These are phyloP conservation scores for Russula earlei DNA, from an alignment of 768 basidiomycete species.

Conservation along the genomic window DNA sequence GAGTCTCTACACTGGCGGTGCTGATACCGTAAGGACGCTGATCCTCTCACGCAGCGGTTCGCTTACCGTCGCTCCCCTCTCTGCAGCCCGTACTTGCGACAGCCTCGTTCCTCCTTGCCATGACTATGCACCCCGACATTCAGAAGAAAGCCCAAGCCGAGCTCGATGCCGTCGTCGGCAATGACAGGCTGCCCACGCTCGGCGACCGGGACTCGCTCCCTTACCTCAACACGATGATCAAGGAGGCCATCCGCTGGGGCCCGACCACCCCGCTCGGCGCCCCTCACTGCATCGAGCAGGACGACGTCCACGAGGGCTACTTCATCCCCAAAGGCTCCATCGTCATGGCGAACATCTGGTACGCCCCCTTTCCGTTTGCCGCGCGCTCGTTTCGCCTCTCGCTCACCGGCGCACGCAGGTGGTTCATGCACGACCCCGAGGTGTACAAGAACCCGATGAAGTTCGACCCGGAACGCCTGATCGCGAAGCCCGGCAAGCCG, in stretches of 20 bases:
- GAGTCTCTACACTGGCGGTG: conserved; percentile 22
- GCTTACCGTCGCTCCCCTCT: not conserved
- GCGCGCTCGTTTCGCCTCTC: not conserved
- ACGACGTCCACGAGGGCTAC: conserved; percentile 32
- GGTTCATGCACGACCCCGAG: conserved; percentile 25
- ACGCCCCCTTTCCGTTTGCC: not conserved
- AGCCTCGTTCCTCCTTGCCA: conserved; percentile 24
- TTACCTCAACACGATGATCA: conserved; percentile 18
- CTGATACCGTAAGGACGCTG: conserved; percentile 18
- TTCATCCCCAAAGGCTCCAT: conserved; percentile 32
- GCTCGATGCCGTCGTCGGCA: conserved; percentile 22
- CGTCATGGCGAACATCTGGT: conserved; percentile 31
- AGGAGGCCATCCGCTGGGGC: conserved; percentile 23
- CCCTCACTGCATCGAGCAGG: conserved; percentile 29
- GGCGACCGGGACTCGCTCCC: conserved; percentile 20
- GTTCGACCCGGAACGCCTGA: conserved; percentile 27
- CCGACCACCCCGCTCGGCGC: conserved; percentile 23
- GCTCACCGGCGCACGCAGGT: conserved; percentile 18
- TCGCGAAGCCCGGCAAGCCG: conserved; percentile 14
- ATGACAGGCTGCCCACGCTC: conserved; percentile 17
- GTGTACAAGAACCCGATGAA: conserved; percentile 24
- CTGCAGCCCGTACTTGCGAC: conserved; percentile 22
- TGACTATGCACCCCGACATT: conserved; percentile 23
- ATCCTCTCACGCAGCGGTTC: not conserved
- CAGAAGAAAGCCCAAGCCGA: conserved; percentile 22